phyloP scores from a whole-genome alignment of 1,284 basidiomycete species.

The Irpex lacteus region DNA sequence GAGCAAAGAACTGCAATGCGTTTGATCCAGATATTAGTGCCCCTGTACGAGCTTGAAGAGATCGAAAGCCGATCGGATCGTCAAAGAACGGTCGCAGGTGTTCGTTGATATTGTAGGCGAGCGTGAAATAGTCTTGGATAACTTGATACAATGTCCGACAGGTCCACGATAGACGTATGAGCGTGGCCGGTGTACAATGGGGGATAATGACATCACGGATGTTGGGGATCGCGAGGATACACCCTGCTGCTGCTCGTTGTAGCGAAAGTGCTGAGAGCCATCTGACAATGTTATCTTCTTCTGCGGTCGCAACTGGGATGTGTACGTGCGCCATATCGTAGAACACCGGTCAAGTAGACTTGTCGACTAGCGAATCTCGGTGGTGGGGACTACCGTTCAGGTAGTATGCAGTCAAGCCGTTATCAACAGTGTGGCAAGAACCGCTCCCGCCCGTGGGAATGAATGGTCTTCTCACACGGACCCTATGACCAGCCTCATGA shows the following conservation, averaged over 20 bases:
- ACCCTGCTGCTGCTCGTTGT: neutral
- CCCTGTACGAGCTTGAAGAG: slow-evolving; percentile 40
- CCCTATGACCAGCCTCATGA: no score
- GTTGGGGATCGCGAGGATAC: neutral
- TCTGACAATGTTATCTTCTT: no score
- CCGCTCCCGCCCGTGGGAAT: no score
- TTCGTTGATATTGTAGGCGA: slow-evolving; percentile 26
- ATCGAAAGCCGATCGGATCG: slow-evolving; percentile 38
- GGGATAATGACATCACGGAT: slow-evolving; percentile 27
- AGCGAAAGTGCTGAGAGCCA: neutral
- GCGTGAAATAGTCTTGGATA: slow-evolving; percentile 18
- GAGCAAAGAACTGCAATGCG: slow-evolving; percentile 47
- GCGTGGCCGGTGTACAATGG: slow-evolving; percentile 17
- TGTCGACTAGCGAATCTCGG: no score
- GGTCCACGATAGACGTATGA: slow-evolving; percentile 22
- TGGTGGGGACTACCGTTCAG: no score
- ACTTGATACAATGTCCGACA: slow-evolving; percentile 18
- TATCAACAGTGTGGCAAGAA: no score
- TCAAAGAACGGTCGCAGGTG: slow-evolving; percentile 26
- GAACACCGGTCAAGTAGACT: no score
- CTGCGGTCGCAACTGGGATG: no score
- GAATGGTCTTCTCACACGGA: no score
- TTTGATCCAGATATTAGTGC: slow-evolving; percentile 48
- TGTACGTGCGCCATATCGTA: no score
- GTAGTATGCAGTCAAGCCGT: no score